Percentiles rank a stretch among this genome's conserved stretches.
Conservation (phyloP, 306 rosid genomes). For the Macrotyloma uniflorum region DNA sequence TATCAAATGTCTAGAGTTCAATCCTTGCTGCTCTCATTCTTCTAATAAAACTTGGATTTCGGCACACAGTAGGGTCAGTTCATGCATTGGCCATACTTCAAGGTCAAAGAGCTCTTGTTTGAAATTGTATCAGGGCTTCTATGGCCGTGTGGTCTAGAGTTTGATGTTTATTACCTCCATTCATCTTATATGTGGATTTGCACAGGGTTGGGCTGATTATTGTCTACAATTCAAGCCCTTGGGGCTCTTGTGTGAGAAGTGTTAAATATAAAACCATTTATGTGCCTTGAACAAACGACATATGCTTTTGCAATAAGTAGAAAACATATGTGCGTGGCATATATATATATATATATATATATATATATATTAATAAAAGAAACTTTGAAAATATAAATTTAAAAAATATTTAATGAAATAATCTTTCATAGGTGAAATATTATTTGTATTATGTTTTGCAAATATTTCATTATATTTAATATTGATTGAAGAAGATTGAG, state of each 20-base stretch:
- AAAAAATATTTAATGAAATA: not conserved
- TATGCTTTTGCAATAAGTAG: not conserved
- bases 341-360: no score
- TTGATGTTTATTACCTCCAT: not conserved
- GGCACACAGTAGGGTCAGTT: not conserved
- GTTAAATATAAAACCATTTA: not conserved
- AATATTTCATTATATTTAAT: not conserved
- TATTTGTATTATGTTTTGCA: not conserved
- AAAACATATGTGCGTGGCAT: not conserved
- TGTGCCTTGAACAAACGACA: not conserved
- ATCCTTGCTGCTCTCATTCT: not conserved
- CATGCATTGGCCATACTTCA: constrained; percentile 3
- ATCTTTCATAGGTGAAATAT: not conserved
- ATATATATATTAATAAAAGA: no score
- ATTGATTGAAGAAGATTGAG: not conserved
- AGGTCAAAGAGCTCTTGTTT: not conserved
- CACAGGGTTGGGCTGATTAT: not conserved
- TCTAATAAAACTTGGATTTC: not conserved
- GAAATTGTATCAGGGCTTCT: not conserved
- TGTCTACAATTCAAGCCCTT: not conserved
- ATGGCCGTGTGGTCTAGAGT: not conserved
- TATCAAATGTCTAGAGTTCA: not conserved
- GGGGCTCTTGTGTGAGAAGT: not conserved
- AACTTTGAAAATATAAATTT: not conserved
- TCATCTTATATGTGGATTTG: not conserved